Conservation (phyloP, 2,329 filamentous ascomycete species). For the Fusarium hostae region DNA sequence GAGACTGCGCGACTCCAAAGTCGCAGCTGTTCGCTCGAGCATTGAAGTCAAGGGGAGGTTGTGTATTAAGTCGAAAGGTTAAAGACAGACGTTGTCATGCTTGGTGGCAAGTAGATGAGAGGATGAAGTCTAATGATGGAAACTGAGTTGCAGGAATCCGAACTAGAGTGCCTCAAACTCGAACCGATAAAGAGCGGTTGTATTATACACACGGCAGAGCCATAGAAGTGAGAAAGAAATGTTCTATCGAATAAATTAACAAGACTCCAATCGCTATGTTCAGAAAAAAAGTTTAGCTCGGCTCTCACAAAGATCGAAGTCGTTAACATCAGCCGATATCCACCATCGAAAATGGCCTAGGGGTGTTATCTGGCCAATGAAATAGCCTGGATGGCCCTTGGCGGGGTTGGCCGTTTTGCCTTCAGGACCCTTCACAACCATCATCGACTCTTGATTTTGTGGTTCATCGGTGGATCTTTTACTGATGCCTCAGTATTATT, state of each 20-base stretch:
- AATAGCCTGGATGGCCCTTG: neutral
- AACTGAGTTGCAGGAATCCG: neutral
- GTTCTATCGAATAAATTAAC: neutral
- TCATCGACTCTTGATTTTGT: conserved; percentile 14
- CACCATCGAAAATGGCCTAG: conserved; percentile 11
- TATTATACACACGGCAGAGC: neutral
- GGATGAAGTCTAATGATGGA: neutral
- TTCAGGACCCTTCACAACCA: conserved; percentile 1
- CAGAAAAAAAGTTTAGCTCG: conserved; percentile 20
- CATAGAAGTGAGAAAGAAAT: neutral
- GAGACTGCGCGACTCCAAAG: conserved; percentile 66
- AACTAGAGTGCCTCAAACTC: conserved; percentile 16
- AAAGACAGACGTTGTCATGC: conserved; percentile 37
- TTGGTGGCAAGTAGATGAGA: conserved; percentile 24
- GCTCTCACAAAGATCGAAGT: conserved; percentile 11
- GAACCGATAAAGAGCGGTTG: neutral
- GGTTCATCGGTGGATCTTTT: neutral
- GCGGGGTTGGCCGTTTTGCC: conserved; percentile 21
- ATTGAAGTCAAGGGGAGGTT: conserved; percentile 52
- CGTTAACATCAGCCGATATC: conserved; percentile 34
- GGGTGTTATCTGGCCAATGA: conserved; percentile 18
- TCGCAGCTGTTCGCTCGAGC: conserved; percentile 68
- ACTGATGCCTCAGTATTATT: neutral
- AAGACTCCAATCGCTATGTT: conserved; percentile 2
- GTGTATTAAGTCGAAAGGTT: conserved; percentile 28